Evolutionary conservation across 179 eudicot genomes (phyloP), one percentile per base, ranked within the genome.

Genomic region (Silene coronaria): DNA sequence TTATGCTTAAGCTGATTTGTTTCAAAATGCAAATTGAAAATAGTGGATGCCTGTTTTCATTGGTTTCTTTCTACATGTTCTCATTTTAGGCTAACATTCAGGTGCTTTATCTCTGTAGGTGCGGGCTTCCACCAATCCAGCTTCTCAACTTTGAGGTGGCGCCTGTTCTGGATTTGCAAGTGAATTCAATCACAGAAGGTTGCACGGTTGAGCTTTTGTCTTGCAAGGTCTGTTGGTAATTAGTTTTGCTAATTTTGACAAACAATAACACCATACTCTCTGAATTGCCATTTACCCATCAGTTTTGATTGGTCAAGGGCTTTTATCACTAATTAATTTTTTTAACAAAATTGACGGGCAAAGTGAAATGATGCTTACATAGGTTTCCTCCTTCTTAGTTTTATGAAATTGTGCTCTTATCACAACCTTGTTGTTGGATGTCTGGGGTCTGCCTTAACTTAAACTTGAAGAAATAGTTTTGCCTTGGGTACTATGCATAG

Each of bases 111-210:
- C 53, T 45, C 28, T 45, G 12, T 36, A 93, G 98, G 87, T 93
- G 98, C 84, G 82, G 78, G 75, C 79, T 93, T 51, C 96, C 91
- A 7, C 78, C 85, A 46, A 62, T 93, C 78, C 89, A 86, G 78
- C 86, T 93, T 78, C 82, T 93, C 63, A 91, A 84, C 76, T 90
- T 93, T 84, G 93, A 85, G 77, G 98, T 93, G 71, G 88, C 92
- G 21, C 98, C 98, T 66, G 93, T 91, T 63, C 22, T 93, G 65
- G 96, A 86, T 77, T 84, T 93, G 79, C 85, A 80, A 81, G 90
- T 93, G 67, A 90, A 73, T 34, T 86, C 96, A 76, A 87, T 91
- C 55, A 79, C 67, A 82, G 87, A 91, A 81, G 87, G 84, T 70
- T 93, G 97, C 70, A 75, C 75, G 13, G 92, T 93, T 70, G 92